Percentiles rank a stretch among this genome's conserved stretches.
Evolutionary conservation across 768 basidiomycete species (phyloP).

Genomic region (Nidularia sp.): DNA sequence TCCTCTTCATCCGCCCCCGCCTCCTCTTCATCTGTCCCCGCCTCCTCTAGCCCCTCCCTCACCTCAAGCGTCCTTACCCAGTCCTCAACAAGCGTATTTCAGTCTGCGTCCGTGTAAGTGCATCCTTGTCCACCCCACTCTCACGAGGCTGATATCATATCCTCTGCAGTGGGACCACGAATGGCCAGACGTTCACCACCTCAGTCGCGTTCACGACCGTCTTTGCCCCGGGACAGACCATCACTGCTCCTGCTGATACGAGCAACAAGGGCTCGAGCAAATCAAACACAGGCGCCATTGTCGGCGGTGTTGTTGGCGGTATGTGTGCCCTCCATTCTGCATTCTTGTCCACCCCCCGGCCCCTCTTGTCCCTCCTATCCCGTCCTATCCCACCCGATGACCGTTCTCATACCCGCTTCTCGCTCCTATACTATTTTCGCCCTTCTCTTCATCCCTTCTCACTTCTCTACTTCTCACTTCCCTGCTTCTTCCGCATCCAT

Average conservation of each 20-base stretch:
- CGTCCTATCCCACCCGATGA: neutral
- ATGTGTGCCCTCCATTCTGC: slow-evolving; percentile 4
- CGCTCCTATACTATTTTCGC: neutral
- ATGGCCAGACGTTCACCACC: slow-evolving; percentile 22
- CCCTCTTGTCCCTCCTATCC: neutral
- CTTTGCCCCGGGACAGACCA: slow-evolving; percentile 15
- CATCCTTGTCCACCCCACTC: no score
- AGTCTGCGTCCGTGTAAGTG: no score
- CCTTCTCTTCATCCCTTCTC: neutral
- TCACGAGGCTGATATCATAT: no score
- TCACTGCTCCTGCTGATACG: slow-evolving; percentile 6
- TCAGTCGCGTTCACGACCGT: slow-evolving; percentile 19
- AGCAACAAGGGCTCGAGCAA: neutral
- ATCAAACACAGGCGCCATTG: slow-evolving; percentile 36
- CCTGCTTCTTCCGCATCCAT: neutral
- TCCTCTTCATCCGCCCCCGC: no score
- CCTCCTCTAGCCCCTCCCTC: no score
- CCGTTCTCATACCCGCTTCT: neutral
- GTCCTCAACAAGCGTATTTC: no score
- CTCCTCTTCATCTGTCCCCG: no score
- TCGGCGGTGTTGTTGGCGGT: slow-evolving; percentile 52
- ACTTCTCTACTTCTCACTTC: neutral
- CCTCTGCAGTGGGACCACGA: no score
- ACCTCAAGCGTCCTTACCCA: no score
- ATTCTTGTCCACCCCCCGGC: neutral